Conservation (phyloP, 306 rosid genomes). For the Fagus crenata region DNA sequence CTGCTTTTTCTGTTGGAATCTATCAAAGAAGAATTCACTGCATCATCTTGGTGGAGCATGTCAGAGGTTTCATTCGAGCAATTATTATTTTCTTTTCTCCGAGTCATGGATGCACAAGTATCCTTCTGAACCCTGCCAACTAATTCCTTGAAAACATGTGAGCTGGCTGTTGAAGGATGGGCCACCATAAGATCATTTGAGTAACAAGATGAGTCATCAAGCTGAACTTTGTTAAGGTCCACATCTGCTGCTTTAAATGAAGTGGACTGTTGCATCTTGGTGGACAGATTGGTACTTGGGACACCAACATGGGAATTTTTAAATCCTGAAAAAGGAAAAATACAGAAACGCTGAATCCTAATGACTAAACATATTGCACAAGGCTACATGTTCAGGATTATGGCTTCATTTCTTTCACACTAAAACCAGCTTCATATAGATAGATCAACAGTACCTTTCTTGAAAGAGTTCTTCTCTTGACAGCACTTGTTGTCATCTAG, state of each 20-base stretch:
- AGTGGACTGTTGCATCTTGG: constrained; percentile 18
- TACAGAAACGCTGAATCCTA: background rate
- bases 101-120: constrained; percentile 19
- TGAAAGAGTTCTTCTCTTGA: constrained; percentile 15
- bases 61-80: constrained; percentile 33
- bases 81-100: constrained; percentile 22
- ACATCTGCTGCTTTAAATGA: constrained; percentile 32
- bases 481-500: constrained; percentile 5
- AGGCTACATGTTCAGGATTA: constrained; percentile 6
- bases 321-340: constrained; percentile 31
- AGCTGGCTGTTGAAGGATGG: constrained; percentile 43
- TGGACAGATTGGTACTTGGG: constrained; percentile 19
- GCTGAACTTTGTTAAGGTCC: constrained; percentile 56
- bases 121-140: constrained; percentile 29
- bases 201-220: constrained; percentile 41
- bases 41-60: constrained; percentile 28
- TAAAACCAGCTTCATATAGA: background rate
- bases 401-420: background rate
- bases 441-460: constrained; percentile 24
- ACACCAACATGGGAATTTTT: constrained; percentile 18
- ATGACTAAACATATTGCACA: background rate
- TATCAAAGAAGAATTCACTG: constrained; percentile 17
- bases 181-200: constrained; percentile 41
- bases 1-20: constrained; percentile 27
- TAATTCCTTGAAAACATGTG: constrained; percentile 28